Evolutionary conservation across 306 rosid species (phyloP).

Genomic region (Hippophae gyantsensis): DNA sequence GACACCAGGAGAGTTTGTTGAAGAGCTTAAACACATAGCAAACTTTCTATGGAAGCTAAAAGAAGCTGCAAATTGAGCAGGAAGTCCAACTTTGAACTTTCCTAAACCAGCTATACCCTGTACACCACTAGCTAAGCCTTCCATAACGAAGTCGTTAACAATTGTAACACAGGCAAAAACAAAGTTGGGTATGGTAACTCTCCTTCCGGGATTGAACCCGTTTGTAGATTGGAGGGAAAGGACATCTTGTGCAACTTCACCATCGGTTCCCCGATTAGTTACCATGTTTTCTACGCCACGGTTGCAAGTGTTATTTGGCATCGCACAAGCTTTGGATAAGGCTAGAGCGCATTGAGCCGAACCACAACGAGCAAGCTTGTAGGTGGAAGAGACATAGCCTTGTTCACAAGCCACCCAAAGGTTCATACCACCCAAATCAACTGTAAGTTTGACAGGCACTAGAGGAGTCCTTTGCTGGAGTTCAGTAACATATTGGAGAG

Average conservation of each 20-base stretch:
- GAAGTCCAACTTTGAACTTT: conserved; percentile 28
- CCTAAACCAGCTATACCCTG: conserved; percentile 61
- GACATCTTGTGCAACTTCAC: conserved; percentile 30
- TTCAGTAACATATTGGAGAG: background rate
- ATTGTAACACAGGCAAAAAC: conserved; percentile 35
- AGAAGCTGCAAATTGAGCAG: conserved; percentile 33
- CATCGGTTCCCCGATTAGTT: conserved; percentile 10
- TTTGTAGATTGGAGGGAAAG: conserved; percentile 35
- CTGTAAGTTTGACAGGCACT: conserved; percentile 40
- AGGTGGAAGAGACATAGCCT: conserved; percentile 39
- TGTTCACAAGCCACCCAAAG: conserved; percentile 51
- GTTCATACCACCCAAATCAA: conserved; percentile 50
- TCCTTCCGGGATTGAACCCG: background rate
- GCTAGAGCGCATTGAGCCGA: conserved; percentile 43
- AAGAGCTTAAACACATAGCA: conserved; percentile 43
- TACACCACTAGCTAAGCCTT: conserved; percentile 38
- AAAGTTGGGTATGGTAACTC: conserved; percentile 28
- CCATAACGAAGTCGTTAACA: conserved; percentile 6
- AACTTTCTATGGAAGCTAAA: conserved; percentile 37
- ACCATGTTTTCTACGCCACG: conserved; percentile 27
- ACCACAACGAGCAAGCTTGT: conserved; percentile 32
- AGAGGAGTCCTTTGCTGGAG: conserved; percentile 47
- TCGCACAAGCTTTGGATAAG: background rate
- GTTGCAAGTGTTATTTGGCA: conserved; percentile 25
- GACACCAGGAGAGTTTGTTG: conserved; percentile 10